Evolutionary conservation across 2,329 filamentous ascomycete species (phyloP).

Genomic region (Macrophomina tecta): DNA sequence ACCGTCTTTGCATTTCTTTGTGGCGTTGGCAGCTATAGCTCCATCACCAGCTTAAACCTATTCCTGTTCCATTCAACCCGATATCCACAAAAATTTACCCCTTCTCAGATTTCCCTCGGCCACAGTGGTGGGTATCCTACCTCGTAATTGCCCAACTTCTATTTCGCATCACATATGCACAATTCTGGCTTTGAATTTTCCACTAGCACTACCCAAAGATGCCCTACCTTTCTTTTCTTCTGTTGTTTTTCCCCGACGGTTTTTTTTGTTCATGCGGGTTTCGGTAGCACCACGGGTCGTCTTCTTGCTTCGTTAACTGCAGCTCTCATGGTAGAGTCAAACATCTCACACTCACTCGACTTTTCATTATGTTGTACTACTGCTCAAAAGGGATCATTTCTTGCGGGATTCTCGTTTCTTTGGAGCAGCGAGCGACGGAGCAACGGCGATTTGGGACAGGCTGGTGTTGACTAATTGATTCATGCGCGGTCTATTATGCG

Average conservation of each 20-base stretch:
- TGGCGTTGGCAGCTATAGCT: neutral
- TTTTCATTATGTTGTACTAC: constrained; percentile 25
- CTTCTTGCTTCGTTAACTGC: constrained; percentile 1
- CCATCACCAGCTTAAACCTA: neutral
- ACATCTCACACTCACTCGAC: constrained; percentile 23
- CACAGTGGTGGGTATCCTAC: constrained; percentile 1
- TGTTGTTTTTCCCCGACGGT: neutral
- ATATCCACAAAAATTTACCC: constrained; percentile 22
- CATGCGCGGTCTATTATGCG: neutral
- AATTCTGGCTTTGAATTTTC: constrained; percentile 2
- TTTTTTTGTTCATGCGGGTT: neutral
- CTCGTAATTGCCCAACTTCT: constrained; percentile 10
- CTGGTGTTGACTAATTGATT: constrained; percentile 21
- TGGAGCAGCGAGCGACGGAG: constrained; percentile 28
- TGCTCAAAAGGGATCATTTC: constrained; percentile 23
- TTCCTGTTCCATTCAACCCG: constrained; percentile 5
- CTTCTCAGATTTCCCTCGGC: constrained; percentile 5
- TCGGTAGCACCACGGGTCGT: constrained; percentile 20
- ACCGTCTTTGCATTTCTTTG: constrained; percentile 2
- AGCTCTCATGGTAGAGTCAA: constrained; percentile 1
- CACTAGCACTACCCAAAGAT: constrained; percentile 18
- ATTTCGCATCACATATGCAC: constrained; percentile 15
- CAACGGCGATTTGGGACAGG: constrained; percentile 27
- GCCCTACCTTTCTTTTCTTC: constrained; percentile 2
- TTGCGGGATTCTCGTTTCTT: constrained; percentile 25